These are phyloP conservation scores for Fusarium dimerum DNA, from an alignment of 2,329 filamentous ascomycete species.

Conservation along the genomic window DNA sequence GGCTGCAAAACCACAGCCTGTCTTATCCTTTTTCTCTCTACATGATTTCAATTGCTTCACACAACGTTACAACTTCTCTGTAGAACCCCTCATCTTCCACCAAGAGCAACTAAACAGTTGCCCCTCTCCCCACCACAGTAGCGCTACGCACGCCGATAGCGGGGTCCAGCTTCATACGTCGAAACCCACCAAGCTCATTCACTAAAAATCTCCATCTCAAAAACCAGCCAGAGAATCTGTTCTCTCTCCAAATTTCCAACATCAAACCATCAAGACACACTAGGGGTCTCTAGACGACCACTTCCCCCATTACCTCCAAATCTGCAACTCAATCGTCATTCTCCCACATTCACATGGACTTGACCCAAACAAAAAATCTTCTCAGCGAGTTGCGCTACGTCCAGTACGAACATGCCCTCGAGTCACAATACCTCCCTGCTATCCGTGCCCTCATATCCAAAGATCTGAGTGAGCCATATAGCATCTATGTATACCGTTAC, in stretches of 20 bases:
- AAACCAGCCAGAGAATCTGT: background rate
- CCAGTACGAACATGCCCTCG: constrained; percentile 62
- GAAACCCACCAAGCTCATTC: background rate
- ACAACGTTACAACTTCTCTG: too few relatives aligned
- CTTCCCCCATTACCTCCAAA: constrained; percentile 1
- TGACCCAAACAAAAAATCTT: constrained; percentile 35
- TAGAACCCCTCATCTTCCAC: too few relatives aligned
- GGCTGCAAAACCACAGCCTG: too few relatives aligned
- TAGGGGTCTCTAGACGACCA: background rate
- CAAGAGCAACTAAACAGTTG: too few relatives aligned
- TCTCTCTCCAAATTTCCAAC: background rate
- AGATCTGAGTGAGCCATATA: constrained; percentile 96
- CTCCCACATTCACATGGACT: constrained; percentile 33
- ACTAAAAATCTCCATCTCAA: background rate
- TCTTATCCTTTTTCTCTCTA: too few relatives aligned
- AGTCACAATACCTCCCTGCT: constrained; percentile 71
- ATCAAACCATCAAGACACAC: background rate
- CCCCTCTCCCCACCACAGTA: too few relatives aligned
- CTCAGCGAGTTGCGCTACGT: constrained; percentile 57
- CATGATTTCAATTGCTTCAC: too few relatives aligned
- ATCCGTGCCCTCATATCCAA: constrained; percentile 94
- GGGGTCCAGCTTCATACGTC: background rate
- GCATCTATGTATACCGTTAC: constrained; percentile 98
- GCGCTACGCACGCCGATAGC: background rate
- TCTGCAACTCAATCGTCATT: background rate